Conservation (phyloP, 148 eudicot genomes). For the Selenicereus undatus region DNA sequence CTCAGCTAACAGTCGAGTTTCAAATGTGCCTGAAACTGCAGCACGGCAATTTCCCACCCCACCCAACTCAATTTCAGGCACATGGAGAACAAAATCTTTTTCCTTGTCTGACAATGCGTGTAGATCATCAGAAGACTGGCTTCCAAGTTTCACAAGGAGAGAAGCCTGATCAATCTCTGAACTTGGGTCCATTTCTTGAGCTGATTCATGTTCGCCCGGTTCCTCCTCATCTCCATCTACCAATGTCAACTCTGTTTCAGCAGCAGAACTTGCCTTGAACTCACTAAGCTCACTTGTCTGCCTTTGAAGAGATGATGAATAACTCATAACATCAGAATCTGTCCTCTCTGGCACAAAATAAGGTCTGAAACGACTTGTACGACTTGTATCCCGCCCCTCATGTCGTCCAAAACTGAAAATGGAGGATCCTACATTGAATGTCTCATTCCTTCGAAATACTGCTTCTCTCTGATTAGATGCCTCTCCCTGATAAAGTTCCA, state of each 20-base stretch:
- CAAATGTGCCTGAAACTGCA: conserved; percentile 12
- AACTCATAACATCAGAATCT: conserved; percentile 42
- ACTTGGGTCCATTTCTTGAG: conserved; percentile 23
- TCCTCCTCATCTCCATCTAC: conserved; percentile 24
- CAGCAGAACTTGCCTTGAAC: conserved; percentile 35
- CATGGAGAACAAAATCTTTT: conserved; percentile 12
- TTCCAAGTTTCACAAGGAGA: conserved; percentile 29
- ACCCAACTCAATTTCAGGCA: conserved; percentile 31
- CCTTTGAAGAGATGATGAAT: conserved; percentile 34
- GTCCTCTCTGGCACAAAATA: conserved; percentile 62
- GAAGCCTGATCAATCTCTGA: conserved; percentile 28
- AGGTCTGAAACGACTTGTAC: conserved; percentile 47
- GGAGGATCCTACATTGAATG: conserved; percentile 56
- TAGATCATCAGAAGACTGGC: conserved; percentile 27
- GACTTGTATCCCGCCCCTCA: conserved; percentile 4
- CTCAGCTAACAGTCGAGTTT: background rate
- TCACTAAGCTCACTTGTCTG: conserved; percentile 43
- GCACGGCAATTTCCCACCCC: conserved; percentile 7
- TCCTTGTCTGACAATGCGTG: conserved; percentile 24
- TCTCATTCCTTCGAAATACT: conserved; percentile 62
- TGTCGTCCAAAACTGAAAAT: conserved; percentile 38
- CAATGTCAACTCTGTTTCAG: conserved; percentile 26
- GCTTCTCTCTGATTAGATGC: conserved; percentile 44
- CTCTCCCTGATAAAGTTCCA: conserved; percentile 41
- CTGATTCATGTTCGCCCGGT: conserved; percentile 18